Conservation (phyloP, 129 eudicot species). For the Solidago caesia region DNA sequence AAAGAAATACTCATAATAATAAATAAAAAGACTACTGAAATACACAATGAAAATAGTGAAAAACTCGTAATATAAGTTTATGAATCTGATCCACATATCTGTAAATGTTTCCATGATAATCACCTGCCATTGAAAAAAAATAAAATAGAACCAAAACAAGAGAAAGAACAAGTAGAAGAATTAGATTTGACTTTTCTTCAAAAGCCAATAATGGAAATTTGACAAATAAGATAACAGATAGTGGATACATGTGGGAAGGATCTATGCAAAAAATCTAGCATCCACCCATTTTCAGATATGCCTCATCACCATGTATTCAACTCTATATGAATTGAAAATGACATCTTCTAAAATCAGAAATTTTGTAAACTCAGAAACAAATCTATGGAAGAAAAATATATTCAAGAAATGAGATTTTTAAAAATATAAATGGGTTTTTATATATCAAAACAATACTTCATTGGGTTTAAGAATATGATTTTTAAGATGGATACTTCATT, state of each 20-base stretch:
- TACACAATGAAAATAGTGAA: no score
- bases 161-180: slow-evolving; percentile 30
- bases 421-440: not conserved
- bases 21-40: no score
- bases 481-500: no score
- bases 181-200: slow-evolving; percentile 33
- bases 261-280: slow-evolving; percentile 27
- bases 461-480: no score
- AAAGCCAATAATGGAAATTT: slow-evolving; percentile 34
- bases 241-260: slow-evolving; percentile 1
- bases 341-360: slow-evolving; percentile 24
- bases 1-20: not conserved
- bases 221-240: slow-evolving; percentile 27
- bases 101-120: slow-evolving; percentile 19
- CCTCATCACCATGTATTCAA: slow-evolving; percentile 19
- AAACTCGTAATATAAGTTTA: not conserved
- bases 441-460: not conserved
- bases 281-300: slow-evolving; percentile 28
- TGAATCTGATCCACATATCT: slow-evolving; percentile 7
- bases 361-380: not conserved
- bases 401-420: not conserved
- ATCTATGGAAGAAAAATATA: not conserved
- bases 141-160: slow-evolving; percentile 31
- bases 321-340: slow-evolving; percentile 19
- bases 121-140: slow-evolving; percentile 28